Conservation (phyloP, 192 early-diverging fungal genomes). For the Coemansia sp. region DNA sequence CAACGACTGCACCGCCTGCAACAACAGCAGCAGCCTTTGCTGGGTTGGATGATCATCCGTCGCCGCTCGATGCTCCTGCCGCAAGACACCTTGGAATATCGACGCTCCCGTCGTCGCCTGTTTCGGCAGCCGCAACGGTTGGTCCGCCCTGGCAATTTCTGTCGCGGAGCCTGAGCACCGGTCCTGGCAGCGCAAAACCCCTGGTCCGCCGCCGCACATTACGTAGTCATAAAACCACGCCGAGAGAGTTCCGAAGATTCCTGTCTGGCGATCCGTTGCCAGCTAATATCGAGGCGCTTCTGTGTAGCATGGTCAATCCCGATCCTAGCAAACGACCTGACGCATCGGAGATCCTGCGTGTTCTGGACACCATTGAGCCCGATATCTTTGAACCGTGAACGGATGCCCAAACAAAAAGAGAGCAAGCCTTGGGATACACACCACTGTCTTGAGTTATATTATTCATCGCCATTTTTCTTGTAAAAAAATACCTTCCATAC, state of each 20-base stretch:
- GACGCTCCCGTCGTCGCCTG: constrained; percentile 28
- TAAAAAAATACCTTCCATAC: no score
- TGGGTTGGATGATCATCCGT: not conserved
- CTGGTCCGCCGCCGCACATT: constrained; percentile 42
- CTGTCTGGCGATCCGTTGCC: constrained; percentile 46
- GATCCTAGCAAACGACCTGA: constrained; percentile 45
- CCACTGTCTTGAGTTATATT: not conserved
- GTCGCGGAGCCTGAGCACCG: constrained; percentile 31
- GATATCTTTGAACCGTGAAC: constrained; percentile 46
- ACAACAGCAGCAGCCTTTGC: not conserved
- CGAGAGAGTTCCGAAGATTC: constrained; percentile 45
- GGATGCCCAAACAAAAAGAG: not conserved
- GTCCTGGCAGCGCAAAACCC: constrained; percentile 15
- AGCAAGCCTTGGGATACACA: not conserved
- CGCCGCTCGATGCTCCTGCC: constrained; percentile 15
- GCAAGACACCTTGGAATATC: not conserved
- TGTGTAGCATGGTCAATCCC: constrained; percentile 42
- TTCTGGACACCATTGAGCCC: constrained; percentile 40
- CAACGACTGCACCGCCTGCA: not conserved
- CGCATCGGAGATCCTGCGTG: constrained; percentile 33
- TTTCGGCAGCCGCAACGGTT: constrained; percentile 1
- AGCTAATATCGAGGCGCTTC: constrained; percentile 30
- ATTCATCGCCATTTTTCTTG: not conserved
- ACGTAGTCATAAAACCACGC: constrained; percentile 27
- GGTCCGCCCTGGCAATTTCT: constrained; percentile 4